Conservation (phyloP, 495 filamentous ascomycete species). For the Coniosporium apollinis region DNA sequence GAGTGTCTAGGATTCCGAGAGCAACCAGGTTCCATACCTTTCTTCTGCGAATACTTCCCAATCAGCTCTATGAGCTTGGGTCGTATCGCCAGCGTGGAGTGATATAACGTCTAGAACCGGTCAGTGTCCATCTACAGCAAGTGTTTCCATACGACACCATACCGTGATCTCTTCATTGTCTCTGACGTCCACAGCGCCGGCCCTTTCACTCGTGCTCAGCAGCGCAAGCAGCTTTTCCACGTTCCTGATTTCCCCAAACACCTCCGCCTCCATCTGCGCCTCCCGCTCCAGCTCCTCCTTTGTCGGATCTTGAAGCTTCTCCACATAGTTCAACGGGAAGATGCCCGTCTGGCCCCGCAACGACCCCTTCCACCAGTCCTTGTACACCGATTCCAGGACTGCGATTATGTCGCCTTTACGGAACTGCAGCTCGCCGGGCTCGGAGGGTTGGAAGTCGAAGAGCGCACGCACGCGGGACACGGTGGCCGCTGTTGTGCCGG, state of each 20-base stretch:
- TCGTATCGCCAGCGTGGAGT: constrained; percentile 81
- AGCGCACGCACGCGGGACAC: constrained; percentile 87
- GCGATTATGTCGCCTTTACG: constrained; percentile 95
- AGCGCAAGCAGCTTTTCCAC: constrained; percentile 92
- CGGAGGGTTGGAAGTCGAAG: constrained; percentile 87
- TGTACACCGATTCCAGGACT: constrained; percentile 91
- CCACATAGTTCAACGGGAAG: constrained; percentile 96
- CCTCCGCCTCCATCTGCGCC: constrained; percentile 92
- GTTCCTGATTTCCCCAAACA: constrained; percentile 97
- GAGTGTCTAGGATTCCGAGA: constrained; percentile 6
- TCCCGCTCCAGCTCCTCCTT: constrained; percentile 87
- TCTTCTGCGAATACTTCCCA: constrained; percentile 98
- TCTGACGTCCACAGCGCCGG: constrained; percentile 34
- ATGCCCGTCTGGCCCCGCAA: constrained; percentile 89
- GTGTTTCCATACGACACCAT: constrained; percentile 4
- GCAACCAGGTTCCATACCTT: constrained; percentile 39
- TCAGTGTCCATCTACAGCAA: background rate
- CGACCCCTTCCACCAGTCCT: constrained; percentile 99
- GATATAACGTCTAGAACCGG: constrained; percentile 56
- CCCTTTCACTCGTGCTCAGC: constrained; percentile 58
- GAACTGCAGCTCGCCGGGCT: constrained; percentile 88
- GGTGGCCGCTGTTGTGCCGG: constrained; percentile 85
- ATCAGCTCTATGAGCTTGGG: constrained; percentile 97
- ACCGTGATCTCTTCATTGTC: constrained; percentile 89
- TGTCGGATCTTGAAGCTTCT: constrained; percentile 90